These are phyloP conservation scores for Taphrina pruni DNA, from an alignment of 1,139 yeast species.

Conservation along the genomic window DNA sequence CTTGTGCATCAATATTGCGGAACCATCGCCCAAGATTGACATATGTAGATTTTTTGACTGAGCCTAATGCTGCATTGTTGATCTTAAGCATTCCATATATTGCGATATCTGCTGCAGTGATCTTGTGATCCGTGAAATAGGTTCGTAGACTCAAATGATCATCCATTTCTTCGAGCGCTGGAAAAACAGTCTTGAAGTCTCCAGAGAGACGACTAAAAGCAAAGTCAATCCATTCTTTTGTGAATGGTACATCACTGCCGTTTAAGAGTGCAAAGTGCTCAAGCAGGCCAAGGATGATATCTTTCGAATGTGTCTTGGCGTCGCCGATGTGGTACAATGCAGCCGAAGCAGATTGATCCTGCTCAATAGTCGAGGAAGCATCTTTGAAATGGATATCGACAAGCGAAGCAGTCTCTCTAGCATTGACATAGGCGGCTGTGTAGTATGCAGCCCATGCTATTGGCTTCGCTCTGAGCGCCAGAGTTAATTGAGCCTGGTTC, in stretches of 20 bases:
- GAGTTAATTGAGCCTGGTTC: conserved; percentile 29
- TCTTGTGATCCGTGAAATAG: conserved; percentile 68
- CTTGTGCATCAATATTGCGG: conserved; percentile 70
- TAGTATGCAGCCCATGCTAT: conserved; percentile 32
- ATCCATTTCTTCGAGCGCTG: conserved; percentile 79
- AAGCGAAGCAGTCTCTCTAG: conserved; percentile 1
- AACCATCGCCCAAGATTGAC: conserved; percentile 94
- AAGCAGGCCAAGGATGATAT: conserved; percentile 9
- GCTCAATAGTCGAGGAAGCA: conserved; percentile 26
- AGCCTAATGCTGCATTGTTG: conserved; percentile 89
- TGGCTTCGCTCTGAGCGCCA: conserved; percentile 35
- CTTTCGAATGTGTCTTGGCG: conserved; percentile 13
- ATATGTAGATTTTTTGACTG: conserved; percentile 81
- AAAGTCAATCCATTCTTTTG: conserved; percentile 69
- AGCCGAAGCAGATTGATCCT: conserved; percentile 22
- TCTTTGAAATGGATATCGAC: conserved; percentile 26
- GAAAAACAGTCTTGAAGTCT: conserved; percentile 84
- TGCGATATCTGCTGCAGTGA: conserved; percentile 80
- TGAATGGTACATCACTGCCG: conserved; percentile 28
- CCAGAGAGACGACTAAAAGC: conserved; percentile 75
- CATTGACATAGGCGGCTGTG: conserved; percentile 29
- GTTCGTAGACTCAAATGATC: conserved; percentile 84
- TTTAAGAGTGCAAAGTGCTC: not conserved
- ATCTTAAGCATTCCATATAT: conserved; percentile 94
- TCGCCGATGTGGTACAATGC: conserved; percentile 10